These are phyloP conservation scores for Grammothele lineata DNA, from an alignment of 768 basidiomycete species.

Conservation along the genomic window DNA sequence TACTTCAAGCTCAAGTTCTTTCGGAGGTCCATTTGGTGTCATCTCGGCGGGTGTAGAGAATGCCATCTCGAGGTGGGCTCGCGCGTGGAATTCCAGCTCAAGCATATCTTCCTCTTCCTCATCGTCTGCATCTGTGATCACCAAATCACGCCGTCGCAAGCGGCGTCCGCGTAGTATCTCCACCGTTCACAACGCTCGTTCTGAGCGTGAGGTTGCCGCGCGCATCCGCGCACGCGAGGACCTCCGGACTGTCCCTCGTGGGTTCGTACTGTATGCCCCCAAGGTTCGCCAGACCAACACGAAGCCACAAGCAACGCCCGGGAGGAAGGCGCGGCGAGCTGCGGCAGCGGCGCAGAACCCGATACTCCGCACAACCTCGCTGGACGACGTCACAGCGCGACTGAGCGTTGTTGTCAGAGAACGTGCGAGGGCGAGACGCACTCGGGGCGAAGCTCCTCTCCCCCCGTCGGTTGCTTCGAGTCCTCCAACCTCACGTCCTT, in stretches of 20 bases:
- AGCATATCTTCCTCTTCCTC: slow-evolving; percentile 38
- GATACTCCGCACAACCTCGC: slow-evolving; percentile 14
- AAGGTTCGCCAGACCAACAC: slow-evolving; percentile 24
- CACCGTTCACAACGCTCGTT: slow-evolving; percentile 47
- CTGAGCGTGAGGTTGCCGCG: slow-evolving; percentile 57
- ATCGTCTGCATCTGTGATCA: slow-evolving; percentile 40
- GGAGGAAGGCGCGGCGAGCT: background rate
- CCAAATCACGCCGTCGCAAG: slow-evolving; percentile 32
- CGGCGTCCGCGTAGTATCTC: slow-evolving; percentile 42
- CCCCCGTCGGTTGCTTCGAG: background rate
- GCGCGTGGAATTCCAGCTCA: slow-evolving; percentile 41
- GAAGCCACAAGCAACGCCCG: slow-evolving; percentile 1
- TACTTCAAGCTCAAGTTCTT: slow-evolving; percentile 32
- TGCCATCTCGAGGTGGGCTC: slow-evolving; percentile 71
- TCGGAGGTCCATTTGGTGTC: slow-evolving; percentile 30
- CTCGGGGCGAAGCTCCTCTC: slow-evolving; percentile 3
- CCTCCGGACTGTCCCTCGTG: slow-evolving; percentile 53
- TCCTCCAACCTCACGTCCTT: slow-evolving; percentile 2
- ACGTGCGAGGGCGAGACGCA: slow-evolving; percentile 13
- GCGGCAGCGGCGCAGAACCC: background rate
- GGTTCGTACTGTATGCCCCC: slow-evolving; percentile 65
- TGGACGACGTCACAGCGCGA: slow-evolving; percentile 13
- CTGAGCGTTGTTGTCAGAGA: slow-evolving; percentile 16
- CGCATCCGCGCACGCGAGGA: slow-evolving; percentile 62
- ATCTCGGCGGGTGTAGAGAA: slow-evolving; percentile 58